Percentiles rank a stretch among this genome's conserved stretches.
phyloP scores from a whole-genome alignment of 192 early-diverging fungal species.

The Entomortierella parvispora region DNA sequence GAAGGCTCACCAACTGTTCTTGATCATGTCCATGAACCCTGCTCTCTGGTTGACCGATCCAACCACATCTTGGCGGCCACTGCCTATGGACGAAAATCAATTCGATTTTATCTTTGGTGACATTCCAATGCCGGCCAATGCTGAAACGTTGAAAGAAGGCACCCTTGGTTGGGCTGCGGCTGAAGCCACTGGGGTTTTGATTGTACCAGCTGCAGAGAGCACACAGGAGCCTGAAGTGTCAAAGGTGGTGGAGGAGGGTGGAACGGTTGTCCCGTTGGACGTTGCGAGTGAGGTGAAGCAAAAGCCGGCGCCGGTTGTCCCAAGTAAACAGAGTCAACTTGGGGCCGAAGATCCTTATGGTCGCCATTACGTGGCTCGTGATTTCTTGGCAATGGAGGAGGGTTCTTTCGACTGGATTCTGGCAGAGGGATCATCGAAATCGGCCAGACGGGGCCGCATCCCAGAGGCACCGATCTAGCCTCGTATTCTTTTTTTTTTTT shows the following conservation, averaged over 20 bases:
- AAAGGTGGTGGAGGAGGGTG: background rate
- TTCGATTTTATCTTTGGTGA: background rate
- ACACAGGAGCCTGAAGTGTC: background rate
- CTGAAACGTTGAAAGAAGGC: background rate
- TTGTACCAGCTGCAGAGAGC: background rate
- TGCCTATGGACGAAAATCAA: background rate
- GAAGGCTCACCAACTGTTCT: conserved; percentile 11
- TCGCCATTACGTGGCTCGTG: background rate
- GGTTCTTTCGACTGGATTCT: background rate
- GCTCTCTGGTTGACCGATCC: conserved; percentile 21
- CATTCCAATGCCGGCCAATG: conserved; percentile 2
- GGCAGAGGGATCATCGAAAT: background rate
- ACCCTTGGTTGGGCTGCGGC: background rate
- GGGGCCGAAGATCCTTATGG: background rate
- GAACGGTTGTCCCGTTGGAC: too few species aligned
- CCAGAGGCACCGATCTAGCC: too few species aligned
- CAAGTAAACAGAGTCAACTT: too few species aligned
- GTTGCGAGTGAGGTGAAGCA: too few species aligned
- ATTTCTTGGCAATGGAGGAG: conserved; percentile 6
- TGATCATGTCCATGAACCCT: conserved; percentile 25
- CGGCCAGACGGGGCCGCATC: too few species aligned
- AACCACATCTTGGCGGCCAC: background rate
- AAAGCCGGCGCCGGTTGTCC: background rate
- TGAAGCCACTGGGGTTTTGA: background rate
- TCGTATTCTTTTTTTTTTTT: too few species aligned